Evolutionary conservation across 495 filamentous ascomycete genomes (phyloP), one percentile per base, ranked within the genome.

Genomic region (Aspergillus bridgeri): DNA sequence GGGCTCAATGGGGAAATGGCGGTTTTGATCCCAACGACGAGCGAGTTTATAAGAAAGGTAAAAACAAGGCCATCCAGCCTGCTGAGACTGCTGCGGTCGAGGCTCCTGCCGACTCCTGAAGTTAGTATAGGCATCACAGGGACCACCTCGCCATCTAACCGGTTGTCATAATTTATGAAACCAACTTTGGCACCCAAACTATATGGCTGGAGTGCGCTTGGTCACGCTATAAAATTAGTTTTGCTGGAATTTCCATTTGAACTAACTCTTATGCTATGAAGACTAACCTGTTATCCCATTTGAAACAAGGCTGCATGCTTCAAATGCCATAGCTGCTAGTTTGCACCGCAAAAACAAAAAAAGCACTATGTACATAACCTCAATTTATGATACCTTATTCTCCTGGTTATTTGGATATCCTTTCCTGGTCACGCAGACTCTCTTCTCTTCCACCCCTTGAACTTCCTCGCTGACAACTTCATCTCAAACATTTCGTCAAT

Each of bases 1-100:
- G 93, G 93, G 93, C 93, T 20, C 83, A 83, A n/a, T 97, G 90
- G 89, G 93, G 93, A 0, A 86, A 89, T 48, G 92, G 93, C 3
- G 93, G 93, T 2, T 98, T 98, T 68, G 89, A 98, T 76, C 93
- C 93, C 1, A 80, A 87, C 44, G 93, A 98, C 75, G 79, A 86
- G 73, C 84, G 93, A 60, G 91, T 96, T 27, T 84, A 89, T 68
- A 80, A 83, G 55, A 96, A 94, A 71, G 91, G 91, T 25, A 87
- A 61, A 25, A 65, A 64, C 58, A 70, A 71, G 56, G 56, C 22
- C 9, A 23, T 56, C 11, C 18, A 56, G 44, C 45, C 51, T 29
- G 51, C 53, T 8, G 47, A 21, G 18, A 7, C 48, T 20, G 48
- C 23, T 22, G 24, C 20, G 23, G 18, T 24, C 18, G 50, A 22